phyloP scores from a whole-genome alignment of 768 basidiomycete species.

The Mycena pura region DNA sequence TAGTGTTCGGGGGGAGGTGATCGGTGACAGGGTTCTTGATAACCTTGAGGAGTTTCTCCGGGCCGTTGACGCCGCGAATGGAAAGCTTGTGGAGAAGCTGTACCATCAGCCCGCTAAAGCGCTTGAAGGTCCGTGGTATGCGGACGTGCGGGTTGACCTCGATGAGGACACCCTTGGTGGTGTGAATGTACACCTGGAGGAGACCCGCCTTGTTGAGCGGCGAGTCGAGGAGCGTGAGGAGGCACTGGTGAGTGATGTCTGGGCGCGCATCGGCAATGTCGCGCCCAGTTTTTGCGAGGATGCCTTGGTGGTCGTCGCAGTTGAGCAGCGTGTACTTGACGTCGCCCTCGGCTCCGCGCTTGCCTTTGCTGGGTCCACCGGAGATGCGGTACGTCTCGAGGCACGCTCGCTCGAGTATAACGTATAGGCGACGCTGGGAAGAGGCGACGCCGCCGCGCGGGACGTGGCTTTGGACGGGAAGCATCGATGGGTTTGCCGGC shows the following conservation, averaged over 20 bases:
- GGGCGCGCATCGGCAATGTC: slow-evolving; percentile 99
- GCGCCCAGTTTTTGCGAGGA: slow-evolving; percentile 94
- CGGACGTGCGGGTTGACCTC: slow-evolving; percentile 98
- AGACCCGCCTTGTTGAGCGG: slow-evolving; percentile 97
- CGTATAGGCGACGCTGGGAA: slow-evolving; percentile 76
- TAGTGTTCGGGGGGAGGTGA: slow-evolving; percentile 93
- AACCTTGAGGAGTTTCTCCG: slow-evolving; percentile 96
- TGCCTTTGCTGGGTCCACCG: slow-evolving; percentile 59
- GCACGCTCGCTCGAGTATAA: slow-evolving; percentile 93
- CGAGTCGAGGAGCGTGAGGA: slow-evolving; percentile 94
- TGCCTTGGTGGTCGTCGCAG: slow-evolving; percentile 99
- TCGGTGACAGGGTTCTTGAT: slow-evolving; percentile 98
- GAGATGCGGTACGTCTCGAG: slow-evolving; percentile 93
- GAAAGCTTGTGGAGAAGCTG: slow-evolving; percentile 96
- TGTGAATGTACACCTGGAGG: slow-evolving; percentile 98
- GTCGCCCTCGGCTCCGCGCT: slow-evolving; percentile 70
- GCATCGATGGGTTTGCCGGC: slow-evolving; percentile 75
- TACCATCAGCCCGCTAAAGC: slow-evolving; percentile 98
- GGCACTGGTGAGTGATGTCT: slow-evolving; percentile 99
- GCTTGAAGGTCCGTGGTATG: slow-evolving; percentile 97
- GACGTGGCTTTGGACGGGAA: slow-evolving; percentile 84
- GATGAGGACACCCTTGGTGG: slow-evolving; percentile 93
- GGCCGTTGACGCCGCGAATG: slow-evolving; percentile 94
- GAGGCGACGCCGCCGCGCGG: slow-evolving; percentile 60
- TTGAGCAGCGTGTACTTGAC: slow-evolving; percentile 97